Base-by-base conservation (phyloP, 306 rosid genomes). In the Sindora glabra region DNA sequence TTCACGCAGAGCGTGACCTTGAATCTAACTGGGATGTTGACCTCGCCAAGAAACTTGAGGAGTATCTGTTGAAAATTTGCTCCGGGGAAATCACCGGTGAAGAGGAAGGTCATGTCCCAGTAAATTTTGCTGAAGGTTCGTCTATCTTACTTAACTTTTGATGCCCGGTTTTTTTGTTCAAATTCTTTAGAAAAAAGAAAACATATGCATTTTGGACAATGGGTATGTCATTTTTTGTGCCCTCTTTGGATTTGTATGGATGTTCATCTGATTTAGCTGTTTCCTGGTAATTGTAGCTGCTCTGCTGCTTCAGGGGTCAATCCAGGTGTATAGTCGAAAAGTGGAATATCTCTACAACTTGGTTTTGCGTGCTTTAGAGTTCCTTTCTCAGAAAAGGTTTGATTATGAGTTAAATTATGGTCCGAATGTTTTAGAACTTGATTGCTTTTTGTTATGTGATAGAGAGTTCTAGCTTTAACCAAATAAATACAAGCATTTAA, bases 1-100 rank as follows among this genome's bases (percentile, higher is more conserved):
- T 94, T 57, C 95, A 84, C 58, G 81, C 95, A 1, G 95, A 82
- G 85, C 97, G 99, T 39, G 97, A 94, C 83, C 88, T 79, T 5
- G 79, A 69, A 61, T 80, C 90, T 27, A 94, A 94, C 62, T 94
- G 99, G 99, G 99, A 89, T 71, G 97, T 94, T 10, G 90, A 94
- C 74, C 95, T 94, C 13, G 90, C 91, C 46, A 75, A 75, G 62
- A 89, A 89, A 48, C 94, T 89, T 52, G 95, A 94, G 68, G 90
- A 79, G 5, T 94, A 94, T 50, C 38, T 94, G 48, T 69, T 84
- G 42, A 87, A 86, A 81, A 89, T 94, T 50, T 89, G 94, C 62
- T 74, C 97, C 37, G 95, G 97, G 22, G 95, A 86, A 56, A 73
- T 92, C 23, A 76, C 87, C 4, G 55, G 70, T 1, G 94, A 74